Conservation (phyloP, 164 flowering plant genomes). For the Vitis rupestris region DNA sequence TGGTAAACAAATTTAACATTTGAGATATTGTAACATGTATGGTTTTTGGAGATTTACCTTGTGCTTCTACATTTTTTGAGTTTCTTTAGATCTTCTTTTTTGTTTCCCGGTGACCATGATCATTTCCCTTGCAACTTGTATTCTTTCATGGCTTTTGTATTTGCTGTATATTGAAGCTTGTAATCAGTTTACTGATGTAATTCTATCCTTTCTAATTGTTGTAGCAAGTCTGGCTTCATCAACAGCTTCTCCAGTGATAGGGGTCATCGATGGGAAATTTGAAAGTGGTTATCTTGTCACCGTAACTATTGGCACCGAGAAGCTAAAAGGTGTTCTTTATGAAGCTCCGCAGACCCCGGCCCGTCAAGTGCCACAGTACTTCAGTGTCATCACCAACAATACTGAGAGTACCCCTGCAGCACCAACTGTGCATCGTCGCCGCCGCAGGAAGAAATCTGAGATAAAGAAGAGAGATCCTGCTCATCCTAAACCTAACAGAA, state of each 20-base stretch:
- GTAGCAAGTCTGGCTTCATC: conserved; percentile 35
- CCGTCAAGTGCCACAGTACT: conserved; percentile 16
- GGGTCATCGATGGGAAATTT: conserved; percentile 81
- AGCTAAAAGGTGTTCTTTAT: conserved; percentile 82
- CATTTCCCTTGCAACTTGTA: too few species aligned
- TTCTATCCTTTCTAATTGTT: conserved; percentile 4
- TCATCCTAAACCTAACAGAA: conserved; percentile 94
- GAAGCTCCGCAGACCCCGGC: conserved; percentile 36
- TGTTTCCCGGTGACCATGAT: too few species aligned
- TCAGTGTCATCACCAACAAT: conserved; percentile 4
- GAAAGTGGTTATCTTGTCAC: conserved; percentile 80
- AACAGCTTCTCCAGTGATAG: conserved; percentile 47
- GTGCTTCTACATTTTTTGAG: neutral
- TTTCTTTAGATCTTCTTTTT: too few species aligned
- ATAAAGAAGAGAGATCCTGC: conserved; percentile 82
- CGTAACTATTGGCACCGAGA: conserved; percentile 58
- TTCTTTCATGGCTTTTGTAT: too few species aligned
- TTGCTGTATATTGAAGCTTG: too few species aligned
- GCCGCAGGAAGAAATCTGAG: conserved; percentile 86
- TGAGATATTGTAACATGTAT: neutral
- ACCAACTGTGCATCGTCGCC: conserved; percentile 45
- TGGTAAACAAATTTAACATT: neutral
- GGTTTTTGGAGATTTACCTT: neutral
- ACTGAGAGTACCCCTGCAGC: conserved; percentile 14
- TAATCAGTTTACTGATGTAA: too few species aligned